Conservation (phyloP, 2,329 filamentous ascomycete genomes). For the Thermothelomyces thermophilus region DNA sequence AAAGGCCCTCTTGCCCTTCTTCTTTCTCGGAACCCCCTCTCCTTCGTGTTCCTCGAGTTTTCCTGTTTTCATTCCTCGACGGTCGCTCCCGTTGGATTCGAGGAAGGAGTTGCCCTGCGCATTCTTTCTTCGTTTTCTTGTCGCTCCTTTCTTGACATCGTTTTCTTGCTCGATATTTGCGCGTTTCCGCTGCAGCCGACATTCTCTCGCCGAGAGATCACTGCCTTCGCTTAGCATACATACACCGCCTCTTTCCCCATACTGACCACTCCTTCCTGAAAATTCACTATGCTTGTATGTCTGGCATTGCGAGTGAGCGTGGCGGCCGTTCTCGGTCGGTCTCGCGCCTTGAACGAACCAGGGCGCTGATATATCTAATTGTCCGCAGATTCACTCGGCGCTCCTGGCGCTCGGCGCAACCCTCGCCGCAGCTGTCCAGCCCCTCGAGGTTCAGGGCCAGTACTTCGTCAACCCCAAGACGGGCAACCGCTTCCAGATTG, state of each 20-base stretch:
- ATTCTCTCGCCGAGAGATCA: not conserved
- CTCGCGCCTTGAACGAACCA: not conserved
- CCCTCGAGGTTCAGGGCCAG: constrained; percentile 50
- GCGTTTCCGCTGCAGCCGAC: not conserved
- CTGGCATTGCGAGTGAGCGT: not conserved
- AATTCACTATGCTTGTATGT: constrained; percentile 12
- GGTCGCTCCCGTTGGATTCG: constrained; percentile 7
- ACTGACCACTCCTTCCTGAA: not conserved
- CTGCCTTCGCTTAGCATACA: not conserved
- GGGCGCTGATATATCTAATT: constrained; percentile 7
- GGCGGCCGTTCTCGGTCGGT: not conserved
- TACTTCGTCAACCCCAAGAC: constrained; percentile 55
- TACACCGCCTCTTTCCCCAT: not conserved
- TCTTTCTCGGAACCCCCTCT: not conserved
- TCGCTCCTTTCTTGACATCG: constrained; percentile 23
- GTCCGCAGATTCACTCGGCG: constrained; percentile 35
- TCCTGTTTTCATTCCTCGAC: constrained; percentile 1
- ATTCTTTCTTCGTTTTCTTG: constrained; percentile 19
- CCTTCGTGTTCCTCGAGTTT: constrained; percentile 1
- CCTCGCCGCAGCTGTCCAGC: constrained; percentile 48
- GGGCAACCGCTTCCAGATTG: constrained; percentile 57
- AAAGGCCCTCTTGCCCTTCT: not conserved
- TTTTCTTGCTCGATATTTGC: constrained; percentile 1
- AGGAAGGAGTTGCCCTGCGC: constrained; percentile 7
- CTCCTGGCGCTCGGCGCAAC: constrained; percentile 49